Evolutionary conservation across 31 red algal genomes (phyloP).

Genomic region (Porphyra umbilicalis): DNA sequence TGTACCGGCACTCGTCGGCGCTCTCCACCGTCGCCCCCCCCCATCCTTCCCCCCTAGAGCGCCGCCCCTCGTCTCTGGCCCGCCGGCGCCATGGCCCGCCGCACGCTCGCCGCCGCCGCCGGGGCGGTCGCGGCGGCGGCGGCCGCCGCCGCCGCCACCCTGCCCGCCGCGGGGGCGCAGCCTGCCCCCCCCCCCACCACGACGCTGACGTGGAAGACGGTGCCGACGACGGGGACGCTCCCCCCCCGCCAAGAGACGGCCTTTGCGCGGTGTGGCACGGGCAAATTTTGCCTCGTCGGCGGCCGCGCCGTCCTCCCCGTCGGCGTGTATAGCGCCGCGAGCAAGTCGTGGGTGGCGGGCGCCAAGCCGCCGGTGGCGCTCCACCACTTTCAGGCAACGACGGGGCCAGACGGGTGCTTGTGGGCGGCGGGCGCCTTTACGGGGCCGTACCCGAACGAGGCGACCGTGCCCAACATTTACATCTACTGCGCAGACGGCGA

Average conservation of each 20-base stretch:
- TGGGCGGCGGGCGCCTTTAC: constrained; percentile 65
- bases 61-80: background rate
- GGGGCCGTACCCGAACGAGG: constrained; percentile 41
- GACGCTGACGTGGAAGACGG: constrained; percentile 30
- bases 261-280: constrained; percentile 27
- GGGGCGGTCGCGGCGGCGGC: background rate
- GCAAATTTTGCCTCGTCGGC: constrained; percentile 51
- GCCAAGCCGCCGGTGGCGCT: constrained; percentile 29
- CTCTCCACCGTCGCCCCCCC: background rate
- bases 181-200: background rate
- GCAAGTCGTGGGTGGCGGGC: constrained; percentile 21
- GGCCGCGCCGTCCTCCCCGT: constrained; percentile 30
- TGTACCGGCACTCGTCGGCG: no score
- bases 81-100: background rate
- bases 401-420: constrained; percentile 45
- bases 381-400: constrained; percentile 60
- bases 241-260: constrained; percentile 16
- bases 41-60: background rate
- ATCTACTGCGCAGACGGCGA: constrained; percentile 47
- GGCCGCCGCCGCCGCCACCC: background rate
- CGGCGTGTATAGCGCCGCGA: constrained; percentile 19
- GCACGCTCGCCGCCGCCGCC: background rate
- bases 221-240: constrained; percentile 15
- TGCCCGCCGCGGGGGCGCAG: background rate
- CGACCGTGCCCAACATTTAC: constrained; percentile 31